Evolutionary conservation across 768 basidiomycete genomes (phyloP), one percentile per base, ranked within the genome.

Genomic region (Boletus reticuloceps): DNA sequence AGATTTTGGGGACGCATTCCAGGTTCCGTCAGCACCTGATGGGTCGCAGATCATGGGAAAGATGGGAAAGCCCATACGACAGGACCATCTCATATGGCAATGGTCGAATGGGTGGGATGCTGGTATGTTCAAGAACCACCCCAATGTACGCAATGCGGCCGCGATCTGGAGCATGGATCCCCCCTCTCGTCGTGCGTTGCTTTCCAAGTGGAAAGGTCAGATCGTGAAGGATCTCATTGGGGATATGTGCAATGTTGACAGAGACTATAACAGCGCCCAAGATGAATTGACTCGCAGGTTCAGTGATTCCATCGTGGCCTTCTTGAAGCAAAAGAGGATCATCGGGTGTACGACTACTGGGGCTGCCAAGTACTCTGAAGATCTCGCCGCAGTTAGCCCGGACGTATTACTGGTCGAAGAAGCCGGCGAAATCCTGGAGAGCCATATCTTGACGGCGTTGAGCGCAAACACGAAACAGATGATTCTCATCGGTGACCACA

Each of bases 301-400:
- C 48, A 58, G 60, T 5, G 74, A 76, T 50, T 72, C 67, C 6
- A 73, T 70, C 1, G 65, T 67, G 2, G 64, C 62, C 1, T 61
- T 79, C 5, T 60, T 88, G 27, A 65, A 65, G 44, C 64, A 50
- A 25, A 86, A 84, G 67, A 70, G 81, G 13, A 81, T 88, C 50
- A 83, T 89, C 6, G 86, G 79, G 0, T 88, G 86, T 53, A 89
- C 87, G 0, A 88, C 86, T 0, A 87, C 86, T 0, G 85, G 76
- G 3, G 86, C 86, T 0, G 86, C 87, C 0, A 88, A 82, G 64
- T 86, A 84, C 58, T 68, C 71, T 0, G 68, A 73, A 5, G 72
- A 72, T 34, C 77, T 89, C 22, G 76, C 74, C 6, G 75, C 72
- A 0, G 78, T 74, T 9, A 65, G 69, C 4, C 82, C 84, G 0